A percentile compares a stretch with the other conserved stretches of the same genome.
These are phyloP conservation scores for Cercospora nicotianae DNA, from an alignment of 2,329 filamentous ascomycete species.

Conservation along the genomic window DNA sequence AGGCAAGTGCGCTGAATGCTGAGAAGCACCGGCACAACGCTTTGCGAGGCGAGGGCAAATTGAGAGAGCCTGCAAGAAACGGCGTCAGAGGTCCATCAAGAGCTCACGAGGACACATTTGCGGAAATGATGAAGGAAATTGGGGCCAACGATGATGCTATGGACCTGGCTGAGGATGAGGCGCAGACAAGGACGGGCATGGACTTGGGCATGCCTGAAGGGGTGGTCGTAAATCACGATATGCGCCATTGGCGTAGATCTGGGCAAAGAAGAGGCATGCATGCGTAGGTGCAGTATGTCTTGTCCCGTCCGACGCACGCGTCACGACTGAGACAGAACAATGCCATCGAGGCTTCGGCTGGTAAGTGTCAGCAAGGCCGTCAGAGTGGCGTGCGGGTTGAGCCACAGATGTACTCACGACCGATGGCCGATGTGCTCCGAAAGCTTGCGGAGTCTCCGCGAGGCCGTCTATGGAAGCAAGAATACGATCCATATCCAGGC, in stretches of 20 bases:
- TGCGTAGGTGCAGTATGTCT: conserved; percentile 15
- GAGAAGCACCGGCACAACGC: conserved; percentile 43
- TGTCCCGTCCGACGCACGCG: background rate
- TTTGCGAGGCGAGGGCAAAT: conserved; percentile 33
- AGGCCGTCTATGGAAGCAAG: background rate
- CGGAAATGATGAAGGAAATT: conserved; percentile 49
- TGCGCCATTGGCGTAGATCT: conserved; percentile 56
- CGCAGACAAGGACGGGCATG: conserved; percentile 32
- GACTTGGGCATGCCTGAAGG: conserved; percentile 40
- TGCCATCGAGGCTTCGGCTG: background rate
- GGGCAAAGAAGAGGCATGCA: conserved; percentile 19
- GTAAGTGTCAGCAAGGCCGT: background rate
- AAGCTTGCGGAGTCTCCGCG: background rate
- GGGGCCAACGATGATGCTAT: conserved; percentile 41
- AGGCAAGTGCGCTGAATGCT: conserved; percentile 51
- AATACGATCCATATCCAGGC: background rate
- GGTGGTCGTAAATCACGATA: conserved; percentile 60
- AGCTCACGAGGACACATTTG: conserved; percentile 53
- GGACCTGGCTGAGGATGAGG: conserved; percentile 32
- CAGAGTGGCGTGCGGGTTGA: background rate
- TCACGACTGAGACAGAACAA: background rate
- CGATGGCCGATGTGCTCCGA: background rate
- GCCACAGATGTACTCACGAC: background rate
- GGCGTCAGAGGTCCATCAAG: conserved; percentile 39
- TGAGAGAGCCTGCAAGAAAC: conserved; percentile 19